A percentile compares a stretch with the other conserved stretches of the same genome.
These are phyloP conservation scores for Adansonia digitata DNA, from an alignment of 345 rosid genomes.

Conservation along the genomic window DNA sequence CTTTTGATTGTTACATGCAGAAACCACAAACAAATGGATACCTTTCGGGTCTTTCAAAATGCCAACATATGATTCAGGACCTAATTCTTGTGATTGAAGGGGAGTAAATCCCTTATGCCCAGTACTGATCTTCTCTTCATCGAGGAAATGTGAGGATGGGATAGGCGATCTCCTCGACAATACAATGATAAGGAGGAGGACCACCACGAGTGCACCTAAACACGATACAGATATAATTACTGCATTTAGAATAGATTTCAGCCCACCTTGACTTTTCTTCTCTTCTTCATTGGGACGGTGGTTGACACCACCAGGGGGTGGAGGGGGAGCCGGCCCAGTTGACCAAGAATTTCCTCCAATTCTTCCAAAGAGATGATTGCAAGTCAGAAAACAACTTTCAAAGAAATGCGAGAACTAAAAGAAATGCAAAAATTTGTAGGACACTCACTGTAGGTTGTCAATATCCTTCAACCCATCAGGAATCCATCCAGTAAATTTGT, in stretches of 20 bases:
- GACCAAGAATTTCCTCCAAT: slow-evolving; percentile 91
- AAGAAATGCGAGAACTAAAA: background rate
- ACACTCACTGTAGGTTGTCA: slow-evolving; percentile 55
- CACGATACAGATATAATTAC: slow-evolving; percentile 38
- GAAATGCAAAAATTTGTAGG: slow-evolving; percentile 4
- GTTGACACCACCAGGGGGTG: slow-evolving; percentile 67
- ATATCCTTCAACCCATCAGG: slow-evolving; percentile 63
- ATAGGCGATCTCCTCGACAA: slow-evolving; percentile 35
- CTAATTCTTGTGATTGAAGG: slow-evolving; percentile 47
- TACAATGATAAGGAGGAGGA: slow-evolving; percentile 37
- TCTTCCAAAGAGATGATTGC: slow-evolving; percentile 31
- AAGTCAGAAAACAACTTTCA: slow-evolving; percentile 17
- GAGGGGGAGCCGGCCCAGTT: slow-evolving; percentile 63
- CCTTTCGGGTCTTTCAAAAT: slow-evolving; percentile 43
- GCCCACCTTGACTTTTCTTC: background rate
- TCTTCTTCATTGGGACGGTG: slow-evolving; percentile 7
- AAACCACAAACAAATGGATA: slow-evolving; percentile 12
- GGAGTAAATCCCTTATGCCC: slow-evolving; percentile 41
- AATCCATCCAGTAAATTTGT: slow-evolving; percentile 84
- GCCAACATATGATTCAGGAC: slow-evolving; percentile 30
- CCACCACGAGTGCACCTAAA: slow-evolving; percentile 42
- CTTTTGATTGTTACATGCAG: background rate
- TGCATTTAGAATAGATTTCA: slow-evolving; percentile 35
- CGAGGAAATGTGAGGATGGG: slow-evolving; percentile 65
- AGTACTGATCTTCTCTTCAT: slow-evolving; percentile 69